Evolutionary conservation across 768 basidiomycete species (phyloP), one percentile per base, ranked within the genome.

Genomic region (Calocera cornea): DNA sequence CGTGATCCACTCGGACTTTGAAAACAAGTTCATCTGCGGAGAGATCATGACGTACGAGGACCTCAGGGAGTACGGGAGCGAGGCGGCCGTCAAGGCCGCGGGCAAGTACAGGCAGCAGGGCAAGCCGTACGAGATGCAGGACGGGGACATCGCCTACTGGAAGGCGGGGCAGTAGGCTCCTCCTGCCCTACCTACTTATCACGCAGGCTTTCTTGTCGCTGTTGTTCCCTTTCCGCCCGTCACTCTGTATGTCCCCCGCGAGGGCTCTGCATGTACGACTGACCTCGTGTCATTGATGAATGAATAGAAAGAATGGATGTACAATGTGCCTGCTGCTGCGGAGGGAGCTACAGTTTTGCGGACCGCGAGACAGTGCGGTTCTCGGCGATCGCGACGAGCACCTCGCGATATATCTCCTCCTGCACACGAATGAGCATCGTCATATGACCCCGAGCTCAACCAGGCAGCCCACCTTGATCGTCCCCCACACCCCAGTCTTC

Each of bases 1-100:
- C 77, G 93, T 98, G 71, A 98, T 98, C 74, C 95, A 98, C 82
- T 88, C 92, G 65, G 95, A 97, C 78, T 97, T 98, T 75, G 93
- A 97, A 80, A 91, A 95, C 78, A 95, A 97, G 79, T 97, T 97
- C 72, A 89, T 97, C 27, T 97, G 93, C 70, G 94, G 93, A 77
- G 95, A 97, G 78, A 95, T 98, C 75, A 95, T 97, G 93, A 74
- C 86, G 0, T 97, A 87, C 73, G 86, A 87, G 0, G 97, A 97
- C 77, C 80, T 99, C 69, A 88, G 88, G 73, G 93, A 97, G 77
- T 81, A 94, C 72, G 95, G 94, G 12, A 89, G 88, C 69, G 97
- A 99, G 80, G 70, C 84, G 7, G 86, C 89, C 19, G 95, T 97
- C 74, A 98, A 98, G 78, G 92, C 94, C 27, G 79, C 90, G 19